Evolutionary conservation across 495 filamentous ascomycete genomes (phyloP), one percentile per base, ranked within the genome.

Genomic region (Lasiosphaeria hispida): DNA sequence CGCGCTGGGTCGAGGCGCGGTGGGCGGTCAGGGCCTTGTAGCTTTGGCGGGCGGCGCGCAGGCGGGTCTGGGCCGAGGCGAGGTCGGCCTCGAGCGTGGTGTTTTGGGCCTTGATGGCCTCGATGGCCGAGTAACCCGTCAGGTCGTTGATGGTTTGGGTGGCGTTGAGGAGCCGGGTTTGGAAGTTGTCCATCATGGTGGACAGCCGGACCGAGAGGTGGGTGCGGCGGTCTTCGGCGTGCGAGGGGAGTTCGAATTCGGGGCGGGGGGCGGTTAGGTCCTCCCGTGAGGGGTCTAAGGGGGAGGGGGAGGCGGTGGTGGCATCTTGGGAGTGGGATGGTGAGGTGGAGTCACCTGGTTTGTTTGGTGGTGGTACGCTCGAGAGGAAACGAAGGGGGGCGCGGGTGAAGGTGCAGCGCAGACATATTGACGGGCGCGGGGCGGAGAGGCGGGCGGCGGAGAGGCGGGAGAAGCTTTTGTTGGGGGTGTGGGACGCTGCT

Each of bases 71-170:
- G 8, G 88, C 84, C 14, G 74, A 59, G 49, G 80, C 81, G 35
- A 92, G 87, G 19, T 75, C 72, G 8, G 70, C 50, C 70, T 98
- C 94, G 81, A 82, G 88, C 6, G 67, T 67, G 17, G 82, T 78
- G 70, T 97, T 96, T 13, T 85, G 80, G 5, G 75, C 72, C 68
- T 96, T 92, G 48, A 98, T 78, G 10, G 85, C 76, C 68, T 96
- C 94, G 71, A 98, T 98, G 37, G 88, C 87, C 1, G 89, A 87
- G 80, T 98, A 98, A 10, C 95, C 95, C 1, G 95, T 98, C 47
- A 96, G 78, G 64, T 90, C 88, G 71, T 97, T 97, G 72, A 98
- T 80, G 54, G 86, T 87, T 67, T 96, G 92, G 4, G 89, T 88
- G 10, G 91, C 91, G 53, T 85, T 81, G 61, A 95, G 89, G 36